Evolutionary conservation across 768 basidiomycete genomes (phyloP), one percentile per base, ranked within the genome.

Genomic region (Suillus decipiens): DNA sequence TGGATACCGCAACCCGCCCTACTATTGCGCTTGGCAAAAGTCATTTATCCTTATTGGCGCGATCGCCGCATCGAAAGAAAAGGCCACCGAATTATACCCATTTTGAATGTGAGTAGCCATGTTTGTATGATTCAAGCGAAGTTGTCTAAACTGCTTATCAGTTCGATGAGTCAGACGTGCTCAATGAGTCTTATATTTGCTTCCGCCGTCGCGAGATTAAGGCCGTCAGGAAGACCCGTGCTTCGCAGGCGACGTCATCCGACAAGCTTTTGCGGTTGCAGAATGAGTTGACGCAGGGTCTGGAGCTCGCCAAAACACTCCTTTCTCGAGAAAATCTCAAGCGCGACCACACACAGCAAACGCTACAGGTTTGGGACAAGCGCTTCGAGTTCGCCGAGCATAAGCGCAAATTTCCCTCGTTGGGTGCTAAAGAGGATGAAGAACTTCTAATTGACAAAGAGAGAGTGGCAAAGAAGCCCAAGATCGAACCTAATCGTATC

Each of bases 161-260:
- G 90, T 89, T 85, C 70, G 95, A 99, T 73, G 96, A 98, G 77
- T 84, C 90, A 22, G 95, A 97, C 73, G 89, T 89, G 53, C 83
- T 84, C 67, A 94, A 93, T 61, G 95, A 96, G 69, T 96, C 96
- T 0, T 99, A 98, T 66, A 91, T 98, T 51, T 99, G 97, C 77
- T 99, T 99, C 83, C 87, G 97, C 42, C 85, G 95, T 64, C 89
- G 96, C 61, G 96, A 99, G 73, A 89, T 91, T 76, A 99, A 99
- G 74, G 88, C 93, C 4, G 85, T 93, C 51, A 88, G 97, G 65
- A 99, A 99, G 79, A 98, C 96, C 10, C 88, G 96, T 9, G 89
- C 95, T 15, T 90, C 90, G 1, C 96, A 99, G 71, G 88, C 88
- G 11, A 90, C 91, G 1, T 93, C 89, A 19, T 89, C 95, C 15